These are phyloP conservation scores for Picea glauca DNA, from an alignment of 75 land plant species.

Conservation along the genomic window DNA sequence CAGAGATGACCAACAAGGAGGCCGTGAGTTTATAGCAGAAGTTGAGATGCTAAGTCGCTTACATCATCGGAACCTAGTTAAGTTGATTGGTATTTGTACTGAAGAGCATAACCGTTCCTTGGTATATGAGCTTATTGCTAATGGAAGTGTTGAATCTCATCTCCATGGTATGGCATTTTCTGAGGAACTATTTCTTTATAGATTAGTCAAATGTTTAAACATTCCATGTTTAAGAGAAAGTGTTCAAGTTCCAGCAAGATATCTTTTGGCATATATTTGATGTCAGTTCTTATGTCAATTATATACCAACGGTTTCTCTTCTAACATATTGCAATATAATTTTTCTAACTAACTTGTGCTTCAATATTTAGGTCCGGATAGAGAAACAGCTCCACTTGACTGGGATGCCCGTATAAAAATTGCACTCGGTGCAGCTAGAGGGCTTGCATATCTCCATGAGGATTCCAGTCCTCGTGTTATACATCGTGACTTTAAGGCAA, in stretches of 20 bases:
- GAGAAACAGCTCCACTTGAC: slow-evolving; percentile 63
- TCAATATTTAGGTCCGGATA: slow-evolving; percentile 55
- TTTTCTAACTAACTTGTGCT: slow-evolving; percentile 11
- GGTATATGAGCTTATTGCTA: slow-evolving; percentile 85
- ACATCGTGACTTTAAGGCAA: slow-evolving; percentile 93
- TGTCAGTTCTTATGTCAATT: neutral
- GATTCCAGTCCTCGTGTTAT: slow-evolving; percentile 92
- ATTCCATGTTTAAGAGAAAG: neutral
- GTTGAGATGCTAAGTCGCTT: slow-evolving; percentile 93
- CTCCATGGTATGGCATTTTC: slow-evolving; percentile 66
- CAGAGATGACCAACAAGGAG: slow-evolving; percentile 73
- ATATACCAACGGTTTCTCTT: neutral
- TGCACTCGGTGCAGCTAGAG: slow-evolving; percentile 93
- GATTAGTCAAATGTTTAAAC: neutral
- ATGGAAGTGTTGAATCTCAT: slow-evolving; percentile 93
- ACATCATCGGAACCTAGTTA: slow-evolving; percentile 90
- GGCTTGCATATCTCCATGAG: slow-evolving; percentile 90
- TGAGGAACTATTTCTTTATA: neutral
- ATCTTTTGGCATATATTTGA: neutral
- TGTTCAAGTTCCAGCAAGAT: neutral
- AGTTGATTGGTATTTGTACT: slow-evolving; percentile 77
- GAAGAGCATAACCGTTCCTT: slow-evolving; percentile 67
- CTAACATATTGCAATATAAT: neutral
- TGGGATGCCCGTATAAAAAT: slow-evolving; percentile 92
- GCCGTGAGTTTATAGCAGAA: slow-evolving; percentile 84